These are phyloP conservation scores for Lodderomyces oxycetoniae DNA, from an alignment of 1,139 yeast genomes.

Conservation along the genomic window DNA sequence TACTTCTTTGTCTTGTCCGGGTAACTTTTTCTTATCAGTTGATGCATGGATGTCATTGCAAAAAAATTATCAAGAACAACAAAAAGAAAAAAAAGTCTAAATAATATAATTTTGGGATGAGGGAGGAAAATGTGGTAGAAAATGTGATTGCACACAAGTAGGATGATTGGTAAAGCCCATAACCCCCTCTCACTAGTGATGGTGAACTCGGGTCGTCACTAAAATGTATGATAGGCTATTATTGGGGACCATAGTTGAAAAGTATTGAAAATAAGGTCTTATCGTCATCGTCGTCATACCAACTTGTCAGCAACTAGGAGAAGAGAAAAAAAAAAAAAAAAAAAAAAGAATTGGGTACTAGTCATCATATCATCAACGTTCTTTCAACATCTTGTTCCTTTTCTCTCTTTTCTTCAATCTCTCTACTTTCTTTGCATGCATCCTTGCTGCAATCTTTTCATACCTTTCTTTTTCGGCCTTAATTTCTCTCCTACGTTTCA, in stretches of 20 bases:
- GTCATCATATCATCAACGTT: slow-evolving; percentile 28
- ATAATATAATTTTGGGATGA: too few species aligned
- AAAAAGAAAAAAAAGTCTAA: slow-evolving; percentile 3
- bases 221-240: too few species aligned
- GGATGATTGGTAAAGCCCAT: too few species aligned
- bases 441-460: slow-evolving; percentile 62
- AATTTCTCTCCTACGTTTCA: slow-evolving; percentile 62
- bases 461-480: slow-evolving; percentile 73
- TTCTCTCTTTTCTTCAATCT: slow-evolving; percentile 76
- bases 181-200: too few species aligned
- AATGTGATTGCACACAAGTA: too few species aligned
- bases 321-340: not conserved
- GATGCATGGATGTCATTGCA: slow-evolving; percentile 1
- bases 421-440: slow-evolving; percentile 76
- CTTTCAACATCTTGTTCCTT: slow-evolving; percentile 74
- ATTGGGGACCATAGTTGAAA: too few species aligned
- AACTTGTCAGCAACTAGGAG: not conserved
- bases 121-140: not conserved
- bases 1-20: slow-evolving; percentile 25
- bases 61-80: slow-evolving; percentile 1
- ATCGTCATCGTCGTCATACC: too few species aligned
- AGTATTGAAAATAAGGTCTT: too few species aligned
- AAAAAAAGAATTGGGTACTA: not conserved
- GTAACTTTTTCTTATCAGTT: slow-evolving; percentile 16
- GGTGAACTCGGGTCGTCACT: too few species aligned